Evolutionary conservation across 2,329 filamentous ascomycete species (phyloP).

Genomic region (Daldinia sp.): DNA sequence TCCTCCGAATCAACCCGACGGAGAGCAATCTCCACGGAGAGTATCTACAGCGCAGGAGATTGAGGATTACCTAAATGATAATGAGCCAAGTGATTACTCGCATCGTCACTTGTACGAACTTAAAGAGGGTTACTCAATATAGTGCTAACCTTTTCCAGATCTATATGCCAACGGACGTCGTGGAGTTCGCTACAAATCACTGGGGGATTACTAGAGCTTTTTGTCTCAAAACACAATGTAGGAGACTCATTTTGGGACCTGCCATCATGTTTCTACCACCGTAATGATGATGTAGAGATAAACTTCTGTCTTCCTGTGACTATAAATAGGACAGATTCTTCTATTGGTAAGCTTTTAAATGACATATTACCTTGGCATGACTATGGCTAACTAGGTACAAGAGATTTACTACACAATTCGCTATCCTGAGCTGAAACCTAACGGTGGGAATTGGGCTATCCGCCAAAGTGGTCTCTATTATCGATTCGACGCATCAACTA

Average conservation of each 20-base stretch:
- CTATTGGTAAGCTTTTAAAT: conserved; percentile 38
- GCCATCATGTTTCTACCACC: conserved; percentile 49
- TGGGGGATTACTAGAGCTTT: conserved; percentile 42
- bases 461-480: conserved; percentile 50
- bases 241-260: conserved; percentile 45
- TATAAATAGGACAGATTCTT: conserved; percentile 32
- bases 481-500: conserved; percentile 42
- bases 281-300: conserved; percentile 46
- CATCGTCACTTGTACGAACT: conserved; percentile 43
- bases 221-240: conserved; percentile 45
- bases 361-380: background rate
- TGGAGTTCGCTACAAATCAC: conserved; percentile 49
- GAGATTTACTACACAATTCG: conserved; percentile 48
- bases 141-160: conserved; percentile 37
- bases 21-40: conserved; percentile 13
- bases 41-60: conserved; percentile 38
- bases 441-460: conserved; percentile 45
- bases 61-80: conserved; percentile 21
- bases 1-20: conserved; percentile 11
- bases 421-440: conserved; percentile 49
- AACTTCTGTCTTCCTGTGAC: conserved; percentile 47
- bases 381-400: conserved; percentile 24
- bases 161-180: conserved; percentile 50
- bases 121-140: background rate
- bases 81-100: conserved; percentile 25